Base-by-base conservation (phyloP, 163 green algal species). In the Prototheca cutis region DNA sequence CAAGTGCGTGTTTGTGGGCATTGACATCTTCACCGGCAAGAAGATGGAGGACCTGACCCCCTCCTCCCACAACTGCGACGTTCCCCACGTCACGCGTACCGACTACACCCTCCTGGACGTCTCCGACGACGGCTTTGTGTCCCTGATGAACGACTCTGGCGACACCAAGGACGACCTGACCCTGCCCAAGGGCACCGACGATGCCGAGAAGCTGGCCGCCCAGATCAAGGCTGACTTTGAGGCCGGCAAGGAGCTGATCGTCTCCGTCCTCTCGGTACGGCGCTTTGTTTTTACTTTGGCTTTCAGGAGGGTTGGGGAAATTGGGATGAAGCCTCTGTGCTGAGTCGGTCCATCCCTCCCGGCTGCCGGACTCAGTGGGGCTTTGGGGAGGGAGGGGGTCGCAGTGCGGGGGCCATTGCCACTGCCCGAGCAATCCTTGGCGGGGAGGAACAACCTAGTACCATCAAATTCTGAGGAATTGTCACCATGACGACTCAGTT, bases 1-100 rank as follows among this genome's bases (percentile, higher is more conserved):
- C 62, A 99, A 99, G 88, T 99, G 93, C 76, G 87, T 97, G 72
- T 99, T 99, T 62, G 76, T 90, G 6, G 90, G 70, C 40, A 87
- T 95, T 40, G 93, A 98, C 71, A 98, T 98, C 67, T 98, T 99
- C 83, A 97, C 87, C 40, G 79, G 79, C 63, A 99, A 96, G 88
- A 98, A 97, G 81, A 89, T 94, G 64, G 93, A 99, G 75, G 91
- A 98, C 64, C 88, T 98, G 78, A 87, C 84, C 19, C 90, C 91
- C 48, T 98, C 93, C 7, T 95, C 91, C 30, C 90, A 98, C 84
- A 99, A 99, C 80, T 89, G 82, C 62, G 93, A 96, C 42, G 87
- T 78, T 24, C 70, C 70, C 54, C 62, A 76, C 53, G 87, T 99
- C 27, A 80, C 57, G 55, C 83, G 91, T 45, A 82, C 71, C 31